Conservation (phyloP, 805 yeast genomes). For the Lipomyces mesembrius region DNA sequence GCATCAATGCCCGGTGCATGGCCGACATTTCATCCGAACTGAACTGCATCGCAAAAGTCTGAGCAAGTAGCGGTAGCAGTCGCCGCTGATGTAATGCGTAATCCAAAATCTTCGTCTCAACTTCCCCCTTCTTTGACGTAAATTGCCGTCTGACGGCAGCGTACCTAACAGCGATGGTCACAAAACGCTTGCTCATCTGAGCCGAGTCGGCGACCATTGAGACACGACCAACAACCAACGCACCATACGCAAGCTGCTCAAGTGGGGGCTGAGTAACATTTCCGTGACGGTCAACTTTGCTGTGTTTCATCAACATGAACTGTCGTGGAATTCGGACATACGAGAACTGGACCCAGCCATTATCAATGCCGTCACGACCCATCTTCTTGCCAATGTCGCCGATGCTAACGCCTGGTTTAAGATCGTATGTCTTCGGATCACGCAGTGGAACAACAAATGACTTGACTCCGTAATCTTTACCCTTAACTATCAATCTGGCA, state of each 20-base stretch:
- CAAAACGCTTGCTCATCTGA: slow-evolving; percentile 75
- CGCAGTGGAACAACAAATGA: slow-evolving; percentile 90
- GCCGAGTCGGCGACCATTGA: slow-evolving; percentile 86
- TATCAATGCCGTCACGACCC: slow-evolving; percentile 96
- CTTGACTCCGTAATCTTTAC: slow-evolving; percentile 89
- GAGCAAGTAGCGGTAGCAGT: slow-evolving; percentile 80
- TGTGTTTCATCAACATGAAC: slow-evolving; percentile 79
- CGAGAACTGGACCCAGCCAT: slow-evolving; percentile 94
- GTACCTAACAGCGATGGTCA: slow-evolving; percentile 84
- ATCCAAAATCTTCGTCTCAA: slow-evolving; percentile 76
- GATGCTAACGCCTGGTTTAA: slow-evolving; percentile 77
- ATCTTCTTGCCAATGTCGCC: slow-evolving; percentile 95
- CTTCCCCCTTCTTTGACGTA: slow-evolving; percentile 53
- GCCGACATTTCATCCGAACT: slow-evolving; percentile 66
- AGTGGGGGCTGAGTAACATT: slow-evolving; percentile 78
- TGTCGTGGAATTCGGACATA: slow-evolving; percentile 82
- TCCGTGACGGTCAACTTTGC: slow-evolving; percentile 71
- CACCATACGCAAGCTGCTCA: slow-evolving; percentile 87
- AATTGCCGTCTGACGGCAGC: slow-evolving; percentile 91
- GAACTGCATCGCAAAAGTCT: slow-evolving; percentile 74
- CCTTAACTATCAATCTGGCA: slow-evolving; percentile 80
- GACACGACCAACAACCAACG: slow-evolving; percentile 86
- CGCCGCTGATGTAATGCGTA: slow-evolving; percentile 90
- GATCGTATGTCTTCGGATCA: slow-evolving; percentile 65
- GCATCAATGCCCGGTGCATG: slow-evolving; percentile 57